Percentiles rank a stretch among this genome's conserved stretches.
Evolutionary conservation across 225 moss, liverwort and hornwort genomes (phyloP).

Genomic region (Takakia lepidozioides): DNA sequence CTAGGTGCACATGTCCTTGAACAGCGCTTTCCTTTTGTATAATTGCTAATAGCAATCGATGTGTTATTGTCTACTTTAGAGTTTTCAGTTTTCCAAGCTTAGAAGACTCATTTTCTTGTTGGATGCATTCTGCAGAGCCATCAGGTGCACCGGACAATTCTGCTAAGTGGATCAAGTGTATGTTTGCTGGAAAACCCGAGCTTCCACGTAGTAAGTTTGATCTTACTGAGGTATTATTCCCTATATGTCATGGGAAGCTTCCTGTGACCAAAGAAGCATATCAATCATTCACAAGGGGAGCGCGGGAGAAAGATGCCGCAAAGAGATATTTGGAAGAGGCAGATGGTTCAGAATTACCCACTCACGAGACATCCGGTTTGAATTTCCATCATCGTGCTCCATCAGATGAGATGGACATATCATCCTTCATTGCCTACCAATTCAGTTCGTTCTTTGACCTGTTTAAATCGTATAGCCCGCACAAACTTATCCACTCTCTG

Average conservation of each 20-base stretch:
- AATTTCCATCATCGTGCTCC: no score
- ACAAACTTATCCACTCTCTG: no score
- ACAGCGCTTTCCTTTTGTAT: no score
- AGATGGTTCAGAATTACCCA: conserved; percentile 2
- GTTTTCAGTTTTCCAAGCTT: no score
- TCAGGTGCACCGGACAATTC: neutral
- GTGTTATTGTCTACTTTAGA: no score
- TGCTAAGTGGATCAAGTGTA: conserved; percentile 2
- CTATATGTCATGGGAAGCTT: conserved; percentile 3
- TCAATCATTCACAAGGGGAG: conserved; percentile 1
- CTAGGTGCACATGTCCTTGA: no score
- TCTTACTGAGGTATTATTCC: conserved; percentile 5
- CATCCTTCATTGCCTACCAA: no score
- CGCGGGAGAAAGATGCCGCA: neutral
- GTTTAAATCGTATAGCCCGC: no score
- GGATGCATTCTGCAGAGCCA: conserved; percentile 2
- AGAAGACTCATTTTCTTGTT: no score
- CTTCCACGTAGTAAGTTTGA: conserved; percentile 1
- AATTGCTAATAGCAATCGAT: no score
- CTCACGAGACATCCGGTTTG: neutral
- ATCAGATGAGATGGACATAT: no score
- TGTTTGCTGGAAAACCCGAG: conserved; percentile 3
- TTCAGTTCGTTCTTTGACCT: no score
- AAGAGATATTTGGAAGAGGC: neutral
- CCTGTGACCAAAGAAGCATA: conserved; percentile 2